phyloP scores from a whole-genome alignment of 2,329 filamentous ascomycete genomes.

The Huntiella omanensis region DNA sequence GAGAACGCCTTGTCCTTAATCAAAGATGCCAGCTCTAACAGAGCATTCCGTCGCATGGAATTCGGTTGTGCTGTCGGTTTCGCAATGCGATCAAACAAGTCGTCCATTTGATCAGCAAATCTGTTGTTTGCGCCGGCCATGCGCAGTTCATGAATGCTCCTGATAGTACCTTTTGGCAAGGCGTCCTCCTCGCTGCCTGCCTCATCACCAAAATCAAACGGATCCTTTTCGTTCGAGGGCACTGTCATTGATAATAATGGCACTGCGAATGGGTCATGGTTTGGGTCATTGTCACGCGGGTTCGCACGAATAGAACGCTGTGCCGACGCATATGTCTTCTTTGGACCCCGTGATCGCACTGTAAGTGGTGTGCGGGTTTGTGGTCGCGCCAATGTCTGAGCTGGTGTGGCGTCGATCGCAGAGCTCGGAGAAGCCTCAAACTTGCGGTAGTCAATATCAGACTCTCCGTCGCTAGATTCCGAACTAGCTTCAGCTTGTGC shows the following conservation, averaged over 20 bases:
- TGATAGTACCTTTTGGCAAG: constrained; percentile 30
- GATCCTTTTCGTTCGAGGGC: constrained; percentile 9
- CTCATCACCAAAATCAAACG: constrained; percentile 10
- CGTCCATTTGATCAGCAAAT: constrained; percentile 46
- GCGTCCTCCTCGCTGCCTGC: constrained; percentile 23
- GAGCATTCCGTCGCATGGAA: constrained; percentile 36
- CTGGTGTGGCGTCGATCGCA: neutral
- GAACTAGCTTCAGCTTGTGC: constrained; percentile 21
- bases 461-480: constrained; percentile 11
- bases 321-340: constrained; percentile 21
- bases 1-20: constrained; percentile 44
- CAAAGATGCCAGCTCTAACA: constrained; percentile 41
- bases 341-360: constrained; percentile 16
- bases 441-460: neutral
- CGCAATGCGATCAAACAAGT: constrained; percentile 42
- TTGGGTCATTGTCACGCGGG: constrained; percentile 8
- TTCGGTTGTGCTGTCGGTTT: constrained; percentile 25
- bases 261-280: constrained; percentile 10
- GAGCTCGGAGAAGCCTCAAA: neutral
- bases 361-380: constrained; percentile 1
- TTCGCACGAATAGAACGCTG: constrained; percentile 14
- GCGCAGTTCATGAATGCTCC: constrained; percentile 45
- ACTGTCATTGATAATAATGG: constrained; percentile 1
- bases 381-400: neutral
- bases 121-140: constrained; percentile 48